Evolutionary conservation across 1,284 basidiomycete genomes (phyloP), one percentile per base, ranked within the genome.

Genomic region (Pseudozyma pruni): DNA sequence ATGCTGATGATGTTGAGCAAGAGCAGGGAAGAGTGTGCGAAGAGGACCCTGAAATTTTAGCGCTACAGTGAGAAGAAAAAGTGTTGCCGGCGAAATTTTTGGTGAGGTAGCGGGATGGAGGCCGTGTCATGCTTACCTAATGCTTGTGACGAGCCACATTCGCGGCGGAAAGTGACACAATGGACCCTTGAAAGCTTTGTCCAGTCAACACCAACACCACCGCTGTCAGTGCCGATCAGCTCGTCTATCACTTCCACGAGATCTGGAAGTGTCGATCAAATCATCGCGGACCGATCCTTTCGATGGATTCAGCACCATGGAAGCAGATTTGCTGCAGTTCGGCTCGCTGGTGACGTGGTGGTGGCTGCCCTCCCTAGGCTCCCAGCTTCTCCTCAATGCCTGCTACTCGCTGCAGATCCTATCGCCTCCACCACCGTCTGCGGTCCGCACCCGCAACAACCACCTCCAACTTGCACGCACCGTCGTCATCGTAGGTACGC

Each of bases 401-500:
- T 20, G 34, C 44, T 70, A 69, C 55, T 62, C 58, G n/a, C 16
- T 42, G 7, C 42, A 37, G 2, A 23, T 64, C 27, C 14, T 61
- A 14, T 7, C 43, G 14, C 41, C 46, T n/a, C 63, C 56, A 2
- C 19, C 56, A 8, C 25, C 48, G 6, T 27, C 27, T 9, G 31
- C 57, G 13, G 32, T 25, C 16, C 45, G 47, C 9, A 20, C n/a
- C 1, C 44, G 53, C 5, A 57, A 42, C 31, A 48, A 43, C 8
- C 68, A 72, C 35, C 13, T 58, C 0, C 66, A 63, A n/a, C 47
- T 62, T 13, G 41, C 66, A 2, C 62, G 71, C 69, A 85, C 91
- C 6, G 68, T 86, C 10, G 87, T 90, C 34, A 88, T 91, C 57
- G 83, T 90, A 9, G 86, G 85, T 5, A 93, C 91, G 77, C 87